Evolutionary conservation across 352 stramenopile genomes (phyloP).

Genomic region (Globisporangium heterothallicum): DNA sequence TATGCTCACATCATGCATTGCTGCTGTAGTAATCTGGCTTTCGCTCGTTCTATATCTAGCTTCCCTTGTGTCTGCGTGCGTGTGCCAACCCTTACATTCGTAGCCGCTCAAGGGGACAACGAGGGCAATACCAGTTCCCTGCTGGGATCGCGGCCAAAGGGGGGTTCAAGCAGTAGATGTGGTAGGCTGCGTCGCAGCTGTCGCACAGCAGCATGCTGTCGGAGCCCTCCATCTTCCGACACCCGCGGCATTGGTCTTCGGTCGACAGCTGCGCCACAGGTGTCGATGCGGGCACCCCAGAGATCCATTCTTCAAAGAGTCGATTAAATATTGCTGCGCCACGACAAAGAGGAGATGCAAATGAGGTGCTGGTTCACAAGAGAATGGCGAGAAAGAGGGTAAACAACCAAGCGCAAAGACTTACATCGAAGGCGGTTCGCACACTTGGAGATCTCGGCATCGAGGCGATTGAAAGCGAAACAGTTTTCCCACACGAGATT

Average conservation of each 20-base stretch:
- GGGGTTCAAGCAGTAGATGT: constrained; percentile 75
- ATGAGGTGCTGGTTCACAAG: no score
- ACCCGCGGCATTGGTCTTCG: constrained; percentile 70
- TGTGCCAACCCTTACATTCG: constrained; percentile 3
- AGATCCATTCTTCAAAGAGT: constrained; percentile 75
- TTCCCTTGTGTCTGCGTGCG: no score
- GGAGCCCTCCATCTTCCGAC: constrained; percentile 49
- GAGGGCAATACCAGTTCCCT: constrained; percentile 78
- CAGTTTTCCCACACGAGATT: constrained; percentile 83
- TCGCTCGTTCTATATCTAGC: constrained; percentile 1
- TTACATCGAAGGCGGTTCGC: constrained; percentile 75
- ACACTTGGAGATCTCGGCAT: constrained; percentile 76
- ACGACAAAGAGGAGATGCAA: no score
- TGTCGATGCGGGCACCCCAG: constrained; percentile 43
- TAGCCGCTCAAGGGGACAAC: constrained; percentile 52
- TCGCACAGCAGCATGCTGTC: constrained; percentile 82
- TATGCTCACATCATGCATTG: background rate
- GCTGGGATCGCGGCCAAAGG: constrained; percentile 51
- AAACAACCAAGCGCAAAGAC: constrained; percentile 16
- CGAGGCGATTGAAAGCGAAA: constrained; percentile 76
- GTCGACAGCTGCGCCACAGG: constrained; percentile 42
- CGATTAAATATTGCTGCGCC: constrained; percentile 68
- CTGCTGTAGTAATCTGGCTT: no score
- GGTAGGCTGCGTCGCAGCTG: constrained; percentile 80
- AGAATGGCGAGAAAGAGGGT: no score